These are phyloP conservation scores for Gnomoniopsis smithogilvyi DNA, from an alignment of 2,329 filamentous ascomycete genomes.

Conservation along the genomic window DNA sequence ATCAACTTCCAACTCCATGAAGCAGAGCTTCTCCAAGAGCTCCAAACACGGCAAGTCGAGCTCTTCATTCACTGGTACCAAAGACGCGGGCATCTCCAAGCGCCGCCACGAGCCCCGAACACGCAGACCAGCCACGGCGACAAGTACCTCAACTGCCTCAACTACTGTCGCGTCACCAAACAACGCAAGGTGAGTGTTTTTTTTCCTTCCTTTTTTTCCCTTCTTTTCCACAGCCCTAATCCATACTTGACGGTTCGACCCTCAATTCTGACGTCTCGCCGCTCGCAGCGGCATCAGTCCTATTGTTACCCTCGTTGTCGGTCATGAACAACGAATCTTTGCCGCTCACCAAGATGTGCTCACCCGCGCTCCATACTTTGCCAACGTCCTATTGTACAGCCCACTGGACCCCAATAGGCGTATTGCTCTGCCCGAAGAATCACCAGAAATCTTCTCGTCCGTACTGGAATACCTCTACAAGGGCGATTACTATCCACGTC, in stretches of 20 bases:
- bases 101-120: slow-evolving; percentile 46
- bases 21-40: slow-evolving; percentile 52
- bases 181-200: slow-evolving; percentile 40
- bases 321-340: slow-evolving; percentile 81
- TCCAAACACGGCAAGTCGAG: slow-evolving; percentile 48
- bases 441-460: slow-evolving; percentile 86
- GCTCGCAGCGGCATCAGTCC: slow-evolving; percentile 53
- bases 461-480: slow-evolving; percentile 92
- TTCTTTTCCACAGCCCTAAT: too few relatives aligned
- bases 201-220: too few relatives aligned
- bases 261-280: slow-evolving; percentile 5
- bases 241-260: background rate
- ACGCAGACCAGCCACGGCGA: slow-evolving; percentile 46
- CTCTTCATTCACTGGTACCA: slow-evolving; percentile 48
- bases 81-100: slow-evolving; percentile 52
- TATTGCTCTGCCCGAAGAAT: slow-evolving; percentile 78
- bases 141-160: slow-evolving; percentile 35
- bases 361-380: slow-evolving; percentile 75
- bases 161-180: slow-evolving; percentile 34
- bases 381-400: slow-evolving; percentile 58
- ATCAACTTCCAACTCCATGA: slow-evolving; percentile 36
- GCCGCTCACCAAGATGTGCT: slow-evolving; percentile 89
- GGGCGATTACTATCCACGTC: slow-evolving; percentile 84
- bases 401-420: slow-evolving; percentile 62
- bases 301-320: slow-evolving; percentile 78